phyloP scores from a whole-genome alignment of 2,329 filamentous ascomycete genomes.

The Ophiostoma tasmaniense region DNA sequence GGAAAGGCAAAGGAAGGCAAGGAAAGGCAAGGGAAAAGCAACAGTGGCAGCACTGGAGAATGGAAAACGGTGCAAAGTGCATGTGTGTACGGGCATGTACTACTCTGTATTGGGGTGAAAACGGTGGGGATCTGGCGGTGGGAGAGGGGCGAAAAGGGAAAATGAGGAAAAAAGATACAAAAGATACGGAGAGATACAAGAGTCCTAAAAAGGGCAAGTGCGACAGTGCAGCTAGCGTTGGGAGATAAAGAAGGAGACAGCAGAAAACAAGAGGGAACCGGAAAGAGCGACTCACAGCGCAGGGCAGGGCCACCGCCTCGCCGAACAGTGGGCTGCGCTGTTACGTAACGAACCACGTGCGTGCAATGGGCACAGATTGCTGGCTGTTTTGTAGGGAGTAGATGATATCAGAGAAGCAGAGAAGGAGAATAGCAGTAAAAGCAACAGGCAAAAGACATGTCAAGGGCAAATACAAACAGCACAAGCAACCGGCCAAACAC shows the following conservation, averaged over 20 bases:
- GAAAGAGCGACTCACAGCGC: conserved; percentile 5
- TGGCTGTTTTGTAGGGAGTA: background rate
- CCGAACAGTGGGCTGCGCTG: background rate
- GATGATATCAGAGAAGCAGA: no score
- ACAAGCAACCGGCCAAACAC: no score
- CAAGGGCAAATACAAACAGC: background rate
- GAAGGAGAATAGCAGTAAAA: background rate
- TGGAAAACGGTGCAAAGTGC: background rate
- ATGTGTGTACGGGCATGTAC: background rate
- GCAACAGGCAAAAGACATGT: background rate
- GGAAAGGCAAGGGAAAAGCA: background rate
- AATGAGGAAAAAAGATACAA: background rate
- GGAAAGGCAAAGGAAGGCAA: background rate
- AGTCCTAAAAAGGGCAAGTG: background rate
- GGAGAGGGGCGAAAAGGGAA: background rate
- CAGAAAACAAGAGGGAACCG: background rate
- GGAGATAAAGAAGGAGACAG: background rate
- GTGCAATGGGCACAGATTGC: background rate
- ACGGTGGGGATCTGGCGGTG: background rate
- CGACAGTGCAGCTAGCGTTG: background rate
- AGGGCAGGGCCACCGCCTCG: conserved; percentile 3
- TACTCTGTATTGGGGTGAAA: conserved; percentile 1
- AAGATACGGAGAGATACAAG: no score
- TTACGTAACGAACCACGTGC: conserved; percentile 9
- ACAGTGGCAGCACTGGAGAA: background rate